Evolutionary conservation across 2,329 filamentous ascomycete genomes (phyloP).

Genomic region (Fusarium vanettenii): DNA sequence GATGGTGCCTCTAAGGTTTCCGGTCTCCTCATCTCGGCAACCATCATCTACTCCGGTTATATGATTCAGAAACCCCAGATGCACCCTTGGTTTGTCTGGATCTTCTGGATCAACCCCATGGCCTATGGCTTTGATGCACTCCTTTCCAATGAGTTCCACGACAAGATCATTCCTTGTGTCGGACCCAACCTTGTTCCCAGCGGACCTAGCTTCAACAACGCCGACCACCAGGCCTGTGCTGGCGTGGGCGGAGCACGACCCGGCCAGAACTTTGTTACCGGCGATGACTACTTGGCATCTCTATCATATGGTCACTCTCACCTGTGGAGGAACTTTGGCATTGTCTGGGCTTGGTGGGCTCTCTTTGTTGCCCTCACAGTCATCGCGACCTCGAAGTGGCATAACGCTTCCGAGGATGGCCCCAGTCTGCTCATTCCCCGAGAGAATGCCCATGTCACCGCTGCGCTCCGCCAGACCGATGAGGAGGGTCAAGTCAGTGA

Average conservation of each 20-base stretch:
- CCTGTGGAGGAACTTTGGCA: slow-evolving; percentile 71
- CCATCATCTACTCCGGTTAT: slow-evolving; percentile 73
- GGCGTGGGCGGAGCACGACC: slow-evolving; percentile 66
- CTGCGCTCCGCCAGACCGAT: slow-evolving; percentile 51
- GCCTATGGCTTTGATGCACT: slow-evolving; percentile 77
- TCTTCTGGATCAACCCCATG: slow-evolving; percentile 74
- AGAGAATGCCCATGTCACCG: slow-evolving; percentile 60
- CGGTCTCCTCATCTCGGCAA: slow-evolving; percentile 60
- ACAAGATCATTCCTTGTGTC: slow-evolving; percentile 63
- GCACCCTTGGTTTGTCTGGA: slow-evolving; percentile 72
- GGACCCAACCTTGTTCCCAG: slow-evolving; percentile 62
- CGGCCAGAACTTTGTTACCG: slow-evolving; percentile 62
- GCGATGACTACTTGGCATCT: slow-evolving; percentile 68
- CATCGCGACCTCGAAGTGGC: slow-evolving; percentile 67
- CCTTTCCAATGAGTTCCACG: slow-evolving; percentile 77
- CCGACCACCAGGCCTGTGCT: slow-evolving; percentile 62
- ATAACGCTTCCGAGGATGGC: slow-evolving; percentile 61
- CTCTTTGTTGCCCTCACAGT: slow-evolving; percentile 70
- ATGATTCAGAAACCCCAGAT: slow-evolving; percentile 71
- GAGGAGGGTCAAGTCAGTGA: slow-evolving; percentile 58
- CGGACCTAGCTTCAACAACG: slow-evolving; percentile 59
- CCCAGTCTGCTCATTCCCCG: slow-evolving; percentile 71
- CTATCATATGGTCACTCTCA: slow-evolving; percentile 65
- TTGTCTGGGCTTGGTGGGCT: slow-evolving; percentile 72
- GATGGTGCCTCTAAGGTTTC: slow-evolving; percentile 70